Conservation (phyloP, 495 filamentous ascomycete species). For the Trichoderma orchidacearum region DNA sequence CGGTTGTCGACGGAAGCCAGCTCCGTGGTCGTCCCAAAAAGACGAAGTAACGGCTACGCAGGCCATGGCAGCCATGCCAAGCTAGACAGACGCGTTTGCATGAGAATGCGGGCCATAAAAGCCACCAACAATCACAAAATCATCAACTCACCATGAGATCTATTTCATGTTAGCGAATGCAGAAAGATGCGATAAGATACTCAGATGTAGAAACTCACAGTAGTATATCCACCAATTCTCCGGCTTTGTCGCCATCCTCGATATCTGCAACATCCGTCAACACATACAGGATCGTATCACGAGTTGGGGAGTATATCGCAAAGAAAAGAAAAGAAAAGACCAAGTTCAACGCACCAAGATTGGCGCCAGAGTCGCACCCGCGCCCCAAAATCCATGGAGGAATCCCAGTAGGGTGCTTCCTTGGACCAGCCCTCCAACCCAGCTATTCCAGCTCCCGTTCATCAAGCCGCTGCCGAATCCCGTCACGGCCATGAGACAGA, state of each 20-base stretch:
- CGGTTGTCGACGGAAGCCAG: constrained; percentile 42
- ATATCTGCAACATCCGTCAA: constrained; percentile 12
- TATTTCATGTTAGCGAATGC: constrained; percentile 38
- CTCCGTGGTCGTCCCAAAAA: constrained; percentile 51
- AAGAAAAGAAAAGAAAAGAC: neutral
- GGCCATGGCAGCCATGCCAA: neutral
- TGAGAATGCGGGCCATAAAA: neutral
- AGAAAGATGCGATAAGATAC: constrained; percentile 46
- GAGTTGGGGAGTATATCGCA: no score
- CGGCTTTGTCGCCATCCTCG: constrained; percentile 49
- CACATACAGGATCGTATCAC: no score
- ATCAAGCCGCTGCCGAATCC: constrained; percentile 62
- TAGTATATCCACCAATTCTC: constrained; percentile 52
- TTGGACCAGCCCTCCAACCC: constrained; percentile 60
- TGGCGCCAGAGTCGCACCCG: constrained; percentile 63
- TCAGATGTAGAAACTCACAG: constrained; percentile 24
- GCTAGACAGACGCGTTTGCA: neutral
- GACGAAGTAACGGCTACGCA: constrained; percentile 12
- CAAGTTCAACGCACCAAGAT: constrained; percentile 49
- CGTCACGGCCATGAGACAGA: constrained; percentile 50
- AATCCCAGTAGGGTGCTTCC: constrained; percentile 58
- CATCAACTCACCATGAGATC: neutral
- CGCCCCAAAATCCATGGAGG: constrained; percentile 62
- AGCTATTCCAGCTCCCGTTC: constrained; percentile 69
- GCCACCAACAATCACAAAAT: neutral